Conservation (phyloP, 768 basidiomycete genomes). For the Termitomyces sp. region DNA sequence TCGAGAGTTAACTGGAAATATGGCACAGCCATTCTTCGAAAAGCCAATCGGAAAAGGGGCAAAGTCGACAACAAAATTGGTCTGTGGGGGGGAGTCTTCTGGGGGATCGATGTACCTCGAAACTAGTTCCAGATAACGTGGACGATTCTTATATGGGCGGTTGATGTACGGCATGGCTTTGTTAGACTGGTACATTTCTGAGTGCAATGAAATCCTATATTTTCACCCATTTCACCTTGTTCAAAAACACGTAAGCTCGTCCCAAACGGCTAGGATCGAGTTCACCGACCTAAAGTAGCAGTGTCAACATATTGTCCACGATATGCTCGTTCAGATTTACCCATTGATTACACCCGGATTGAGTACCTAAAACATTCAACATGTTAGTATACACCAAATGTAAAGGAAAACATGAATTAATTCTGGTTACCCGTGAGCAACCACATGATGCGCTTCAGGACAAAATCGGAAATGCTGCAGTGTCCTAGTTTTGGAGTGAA, state of each 20-base stretch:
- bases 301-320: background rate
- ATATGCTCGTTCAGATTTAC: conserved; percentile 10
- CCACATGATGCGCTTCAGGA: conserved; percentile 56
- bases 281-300: conserved; percentile 38
- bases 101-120: conserved; percentile 56
- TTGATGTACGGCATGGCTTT: conserved; percentile 60
- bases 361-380: conserved; percentile 32
- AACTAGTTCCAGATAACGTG: conserved; percentile 35
- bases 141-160: conserved; percentile 43
- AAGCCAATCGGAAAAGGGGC: conserved; percentile 51
- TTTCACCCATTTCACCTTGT: conserved; percentile 34
- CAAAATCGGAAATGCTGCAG: conserved; percentile 43
- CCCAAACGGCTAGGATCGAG: conserved; percentile 47
- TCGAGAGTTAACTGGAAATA: conserved; percentile 36
- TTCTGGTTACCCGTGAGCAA: conserved; percentile 41
- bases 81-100: conserved; percentile 39
- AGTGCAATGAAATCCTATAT: background rate
- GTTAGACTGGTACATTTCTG: conserved; percentile 28
- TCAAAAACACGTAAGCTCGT: conserved; percentile 58
- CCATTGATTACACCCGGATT: conserved; percentile 60
- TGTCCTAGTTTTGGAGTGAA: background rate
- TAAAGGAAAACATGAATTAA: conserved; percentile 16
- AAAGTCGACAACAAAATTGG: conserved; percentile 41
- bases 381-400: conserved; percentile 16
- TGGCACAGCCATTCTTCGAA: conserved; percentile 31